phyloP scores from a whole-genome alignment of 495 filamentous ascomycete species.

The Tetracladium setigerum region DNA sequence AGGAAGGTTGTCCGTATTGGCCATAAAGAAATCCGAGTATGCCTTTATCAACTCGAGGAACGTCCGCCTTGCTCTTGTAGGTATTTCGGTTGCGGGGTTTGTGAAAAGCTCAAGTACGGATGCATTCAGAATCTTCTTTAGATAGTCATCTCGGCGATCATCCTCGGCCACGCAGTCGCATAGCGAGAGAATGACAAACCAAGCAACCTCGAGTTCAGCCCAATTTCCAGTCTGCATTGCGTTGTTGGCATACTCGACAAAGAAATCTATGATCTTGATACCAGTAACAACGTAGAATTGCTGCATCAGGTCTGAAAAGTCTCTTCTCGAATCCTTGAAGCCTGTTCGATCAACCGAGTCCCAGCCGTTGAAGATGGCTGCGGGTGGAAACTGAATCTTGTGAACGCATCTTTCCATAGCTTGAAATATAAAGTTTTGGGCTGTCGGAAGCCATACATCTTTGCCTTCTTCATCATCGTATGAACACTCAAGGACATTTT shows the following conservation, averaged over 20 bases:
- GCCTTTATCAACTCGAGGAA: constrained; percentile 68
- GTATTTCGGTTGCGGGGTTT: constrained; percentile 44
- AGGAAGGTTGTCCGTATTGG: constrained; percentile 60
- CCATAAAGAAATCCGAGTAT: constrained; percentile 77
- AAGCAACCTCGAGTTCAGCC: constrained; percentile 70
- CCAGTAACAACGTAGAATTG: constrained; percentile 67
- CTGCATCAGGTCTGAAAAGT: constrained; percentile 74
- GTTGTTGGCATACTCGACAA: constrained; percentile 55
- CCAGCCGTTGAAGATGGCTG: constrained; percentile 50
- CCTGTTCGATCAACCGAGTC: constrained; percentile 60
- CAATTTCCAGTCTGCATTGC: constrained; percentile 55
- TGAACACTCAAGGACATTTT: constrained; percentile 40
- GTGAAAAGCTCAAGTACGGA: constrained; percentile 53
- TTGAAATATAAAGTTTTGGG: constrained; percentile 35
- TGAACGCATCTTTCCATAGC: constrained; percentile 52
- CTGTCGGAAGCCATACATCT: constrained; percentile 26
- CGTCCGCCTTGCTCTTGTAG: constrained; percentile 67
- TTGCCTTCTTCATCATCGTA: constrained; percentile 27
- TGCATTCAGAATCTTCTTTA: constrained; percentile 63
- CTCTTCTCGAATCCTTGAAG: constrained; percentile 72
- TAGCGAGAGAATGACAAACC: constrained; percentile 71
- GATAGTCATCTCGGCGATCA: constrained; percentile 51
- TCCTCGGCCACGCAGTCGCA: constrained; percentile 69
- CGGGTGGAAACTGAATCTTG: constrained; percentile 54
- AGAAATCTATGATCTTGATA: constrained; percentile 56